Evolutionary conservation across 2,329 filamentous ascomycete species (phyloP).

Genomic region (Colletotrichum camelliae): DNA sequence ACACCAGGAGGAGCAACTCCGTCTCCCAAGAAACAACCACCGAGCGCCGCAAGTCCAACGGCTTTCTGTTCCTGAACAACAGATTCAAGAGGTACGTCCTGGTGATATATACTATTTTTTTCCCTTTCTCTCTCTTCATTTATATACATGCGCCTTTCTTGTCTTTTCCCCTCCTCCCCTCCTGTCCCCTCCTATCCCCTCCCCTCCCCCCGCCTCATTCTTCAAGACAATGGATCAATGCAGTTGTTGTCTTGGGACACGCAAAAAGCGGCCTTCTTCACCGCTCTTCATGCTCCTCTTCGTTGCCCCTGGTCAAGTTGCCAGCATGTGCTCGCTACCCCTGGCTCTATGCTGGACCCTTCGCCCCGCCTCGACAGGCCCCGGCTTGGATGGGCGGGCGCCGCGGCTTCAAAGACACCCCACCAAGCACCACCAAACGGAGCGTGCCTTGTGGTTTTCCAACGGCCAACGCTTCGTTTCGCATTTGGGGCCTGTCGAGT

Average conservation of each 20-base stretch:
- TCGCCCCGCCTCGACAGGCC: constrained; percentile 6
- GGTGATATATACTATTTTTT: neutral
- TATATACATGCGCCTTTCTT: neutral
- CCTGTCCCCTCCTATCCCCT: neutral
- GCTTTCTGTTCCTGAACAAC: constrained; percentile 21
- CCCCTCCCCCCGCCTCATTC: neutral
- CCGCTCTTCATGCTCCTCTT: constrained; percentile 10
- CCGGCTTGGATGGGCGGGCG: neutral
- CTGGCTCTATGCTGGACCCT: constrained; percentile 11
- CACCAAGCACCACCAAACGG: neutral
- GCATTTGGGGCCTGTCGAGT: neutral
- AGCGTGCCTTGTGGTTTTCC: neutral
- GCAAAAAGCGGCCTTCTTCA: neutral
- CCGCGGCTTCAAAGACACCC: neutral
- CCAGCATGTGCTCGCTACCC: constrained; percentile 7
- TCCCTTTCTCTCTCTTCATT: neutral
- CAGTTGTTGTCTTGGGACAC: neutral
- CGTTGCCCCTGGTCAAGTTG: neutral
- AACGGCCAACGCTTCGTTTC: neutral
- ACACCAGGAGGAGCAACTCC: constrained; percentile 3
- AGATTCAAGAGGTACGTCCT: constrained; percentile 18
- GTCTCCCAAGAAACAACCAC: neutral
- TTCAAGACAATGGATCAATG: neutral
- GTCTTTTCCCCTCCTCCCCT: neutral
- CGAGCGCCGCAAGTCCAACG: constrained; percentile 18